Evolutionary conservation across 129 eudicot species (phyloP), one percentile per base, ranked within the genome.

Genomic region (Helianthus tuberosus): DNA sequence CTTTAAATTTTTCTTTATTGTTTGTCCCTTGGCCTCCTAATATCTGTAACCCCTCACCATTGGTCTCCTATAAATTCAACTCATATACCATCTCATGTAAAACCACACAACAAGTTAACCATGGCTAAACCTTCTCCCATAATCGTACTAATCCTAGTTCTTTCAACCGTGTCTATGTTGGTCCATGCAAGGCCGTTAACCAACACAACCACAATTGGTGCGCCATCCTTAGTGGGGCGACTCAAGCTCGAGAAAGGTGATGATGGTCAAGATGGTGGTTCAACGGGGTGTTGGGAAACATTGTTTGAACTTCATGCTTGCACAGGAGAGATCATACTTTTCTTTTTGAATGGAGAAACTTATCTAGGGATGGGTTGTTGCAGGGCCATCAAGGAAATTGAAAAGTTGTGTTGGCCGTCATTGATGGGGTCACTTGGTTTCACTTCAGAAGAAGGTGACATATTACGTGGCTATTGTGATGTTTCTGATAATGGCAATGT

Each of bases 401-500:
- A 82, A 69, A 83, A 62, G 25, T 63, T 80, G 14, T 89, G 96
- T 27, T 86, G 96, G 92, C 88, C 96, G 5, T 43, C 86, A 1
- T 79, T 86, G 86, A 79, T 89, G 38, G 79, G 83, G 3, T 77
- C 89, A 20, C 72, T 89, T 11, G 96, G 96, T 17, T 84, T 70
- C 58, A 82, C 83, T 1, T 41, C 84, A 1, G 68, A 84, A 81
- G 96, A 89, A 80, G 89, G 86, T 14, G 86, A 86, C 20, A 68
- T 86, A 17, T 83, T 89, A 32, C 87, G 71, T 17, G 96, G 92
- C 12, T 89, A 79, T 57, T 89, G 96, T 57, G 89, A 89, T 66
- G 75, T 75, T 27, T 66, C 82, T 1, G 50, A 59, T 20, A 44
- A 57, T n/a, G 72, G 23, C 38, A 25, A 62, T 6, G 78, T 32